Evolutionary conservation across 371 early-diverging fungal species (phyloP), one percentile per base, ranked within the genome.

Genomic region (Apophysomyces ossiformis): DNA sequence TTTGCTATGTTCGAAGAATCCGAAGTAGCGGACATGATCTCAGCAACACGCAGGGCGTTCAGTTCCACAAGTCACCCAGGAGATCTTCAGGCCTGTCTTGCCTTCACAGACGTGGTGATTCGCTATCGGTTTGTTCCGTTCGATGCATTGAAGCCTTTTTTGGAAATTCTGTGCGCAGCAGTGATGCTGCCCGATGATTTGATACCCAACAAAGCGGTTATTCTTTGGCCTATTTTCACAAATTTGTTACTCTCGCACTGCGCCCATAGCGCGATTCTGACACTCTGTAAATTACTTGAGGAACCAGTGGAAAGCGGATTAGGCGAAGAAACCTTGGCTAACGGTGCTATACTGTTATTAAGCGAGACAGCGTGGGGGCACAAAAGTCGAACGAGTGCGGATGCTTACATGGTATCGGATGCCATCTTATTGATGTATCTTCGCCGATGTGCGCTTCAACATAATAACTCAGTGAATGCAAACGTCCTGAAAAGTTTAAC

Each of bases 121-220:
- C 83, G 91, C 4, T 92, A 87, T 63, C 87, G 91, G 2, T 87
- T 85, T 68, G 87, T 90, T 2, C 91, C 92, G 0, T 69, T 78
- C 7, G 79, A 78, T 12, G 85, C 88, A 5, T 68, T 91, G 7
- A 66, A 77, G 2, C 75, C 76, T 1, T 86, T 89, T 65, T 70
- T 89, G 60, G 80, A 84, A 47, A 87, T 86, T 21, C 71, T 91
- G 1, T 87, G 88, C 58, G 76, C 74, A 15, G 77, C 81, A 9
- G 78, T 82, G 1, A 71, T 81, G 36, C 64, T 83, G 18, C 64
- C 74, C 36, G 69, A 68, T 6, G 62, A 67, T 37, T 38, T 57
- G n/a, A 41, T 60, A 45, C 70, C 62, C 21, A 58, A 65, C 63
- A 77, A 36, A 44, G 64, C 72, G n/a, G 75, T 78, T 1, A 75